Evolutionary conservation across 305 asterid species (phyloP), one percentile per base, ranked within the genome.

Genomic region (Fraxinus paxiana): DNA sequence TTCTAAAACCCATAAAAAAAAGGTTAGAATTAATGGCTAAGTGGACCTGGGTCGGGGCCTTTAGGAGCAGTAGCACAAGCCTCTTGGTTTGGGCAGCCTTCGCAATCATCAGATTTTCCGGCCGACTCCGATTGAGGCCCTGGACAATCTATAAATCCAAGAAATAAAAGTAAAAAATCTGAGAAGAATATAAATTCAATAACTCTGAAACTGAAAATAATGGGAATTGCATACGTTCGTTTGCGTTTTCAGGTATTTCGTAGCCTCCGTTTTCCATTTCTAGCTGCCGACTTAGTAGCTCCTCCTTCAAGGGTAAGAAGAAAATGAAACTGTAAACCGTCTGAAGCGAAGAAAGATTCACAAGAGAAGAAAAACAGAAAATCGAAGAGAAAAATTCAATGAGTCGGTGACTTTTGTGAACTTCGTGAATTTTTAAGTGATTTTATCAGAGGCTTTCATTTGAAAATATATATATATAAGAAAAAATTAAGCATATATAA

Each of bases 31-130:
- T 51, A 51, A 20, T 12, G 78, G 76, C 22, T 28, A 72, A 61
- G 1, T 30, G 4, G 13, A 94, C 97, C 97, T 78, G 98, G 97
- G 75, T 94, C 98, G 6, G 98, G 98, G 79, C 96, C 98, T 90
- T 94, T 92, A 34, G 98, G 97, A 87, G 98, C 98, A 84, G 97
- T 89, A 77, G 98, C 95, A 84, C 98, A 94, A 65, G 87, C 94
- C 75, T 93, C 93, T 84, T 93, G 98, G 83, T 95, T 95, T 22
- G 98, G 98, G 82, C 98, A 95, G 18, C 98, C 98, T 79, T 79
- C 83, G 76, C 98, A 91, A 41, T 92, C 78, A 76, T 93, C 98
- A 28, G 97, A 89, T 76, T 95, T 93, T 51, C 98, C 98, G 33
- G 98, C 98, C 33, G 89, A 84, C 82, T 93, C 98, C 6, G 98